phyloP scores from a whole-genome alignment of 306 rosid genomes.

The Canavalia gladiata region DNA sequence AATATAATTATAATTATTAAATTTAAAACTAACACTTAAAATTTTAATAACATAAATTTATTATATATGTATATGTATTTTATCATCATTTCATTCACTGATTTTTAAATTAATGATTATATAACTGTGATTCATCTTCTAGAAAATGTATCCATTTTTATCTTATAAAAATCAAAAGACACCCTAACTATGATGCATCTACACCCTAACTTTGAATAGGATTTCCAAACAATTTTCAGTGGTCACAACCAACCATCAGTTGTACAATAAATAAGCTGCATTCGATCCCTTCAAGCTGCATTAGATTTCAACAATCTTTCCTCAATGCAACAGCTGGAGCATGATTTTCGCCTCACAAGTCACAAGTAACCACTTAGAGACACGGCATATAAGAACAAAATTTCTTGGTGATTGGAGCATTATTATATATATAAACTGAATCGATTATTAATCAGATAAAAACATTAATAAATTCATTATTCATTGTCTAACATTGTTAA shows the following conservation, averaged over 20 bases:
- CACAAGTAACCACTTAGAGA: background rate
- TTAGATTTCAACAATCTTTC: constrained; percentile 43
- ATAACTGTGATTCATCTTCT: no score
- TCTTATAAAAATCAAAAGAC: no score
- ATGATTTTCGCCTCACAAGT: constrained; percentile 29
- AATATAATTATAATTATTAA: no score
- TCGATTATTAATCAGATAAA: no score
- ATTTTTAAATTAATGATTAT: no score
- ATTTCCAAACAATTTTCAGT: constrained; percentile 23
- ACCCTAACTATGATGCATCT: constrained; percentile 33
- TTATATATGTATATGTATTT: no score
- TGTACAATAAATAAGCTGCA: constrained; percentile 27
- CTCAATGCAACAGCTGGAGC: constrained; percentile 51
- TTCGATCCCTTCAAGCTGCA: background rate
- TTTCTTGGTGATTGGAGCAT: background rate
- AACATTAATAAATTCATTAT: no score
- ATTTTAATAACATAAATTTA: no score
- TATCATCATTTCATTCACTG: no score
- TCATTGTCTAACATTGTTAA: no score
- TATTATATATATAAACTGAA: background rate
- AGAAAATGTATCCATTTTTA: no score
- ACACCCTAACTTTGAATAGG: constrained; percentile 17
- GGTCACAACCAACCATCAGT: constrained; percentile 25
- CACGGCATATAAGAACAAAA: constrained; percentile 44
- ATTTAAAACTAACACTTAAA: no score